Conservation (phyloP, 2,329 filamentous ascomycete species). For the Fusarium marasasianum region DNA sequence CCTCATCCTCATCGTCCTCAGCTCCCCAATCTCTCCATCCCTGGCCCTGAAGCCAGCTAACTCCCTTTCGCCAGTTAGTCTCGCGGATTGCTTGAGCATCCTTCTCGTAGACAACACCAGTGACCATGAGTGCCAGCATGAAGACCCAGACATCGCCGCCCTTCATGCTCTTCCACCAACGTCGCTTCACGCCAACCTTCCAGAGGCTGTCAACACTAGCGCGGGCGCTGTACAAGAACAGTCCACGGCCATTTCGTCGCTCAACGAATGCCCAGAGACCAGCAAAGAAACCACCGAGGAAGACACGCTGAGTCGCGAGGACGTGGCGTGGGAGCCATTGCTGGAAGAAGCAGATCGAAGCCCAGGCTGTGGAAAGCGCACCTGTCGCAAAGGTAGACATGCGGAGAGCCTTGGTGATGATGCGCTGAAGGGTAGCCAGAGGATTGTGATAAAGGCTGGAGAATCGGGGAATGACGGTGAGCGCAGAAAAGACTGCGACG, state of each 20-base stretch:
- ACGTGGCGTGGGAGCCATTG: slow-evolving; percentile 76
- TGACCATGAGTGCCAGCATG: slow-evolving; percentile 78
- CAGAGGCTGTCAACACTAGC: slow-evolving; percentile 84
- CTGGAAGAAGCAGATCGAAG: slow-evolving; percentile 89
- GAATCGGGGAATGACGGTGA: slow-evolving; percentile 73
- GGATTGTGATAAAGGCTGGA: slow-evolving; percentile 75
- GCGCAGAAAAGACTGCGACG: slow-evolving; percentile 75
- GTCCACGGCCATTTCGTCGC: slow-evolving; percentile 67
- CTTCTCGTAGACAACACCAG: slow-evolving; percentile 80
- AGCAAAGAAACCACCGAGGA: slow-evolving; percentile 85
- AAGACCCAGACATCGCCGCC: slow-evolving; percentile 89
- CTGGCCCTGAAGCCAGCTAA: slow-evolving; percentile 79
- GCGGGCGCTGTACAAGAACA: slow-evolving; percentile 82
- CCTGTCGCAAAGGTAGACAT: slow-evolving; percentile 80
- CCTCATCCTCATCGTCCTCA: slow-evolving; percentile 59
- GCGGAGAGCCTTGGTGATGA: slow-evolving; percentile 76
- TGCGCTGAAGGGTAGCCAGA: slow-evolving; percentile 69
- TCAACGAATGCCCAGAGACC: slow-evolving; percentile 88
- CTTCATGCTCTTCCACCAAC: slow-evolving; percentile 85
- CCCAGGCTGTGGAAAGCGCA: slow-evolving; percentile 88
- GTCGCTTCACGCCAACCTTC: slow-evolving; percentile 92
- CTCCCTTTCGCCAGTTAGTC: slow-evolving; percentile 72
- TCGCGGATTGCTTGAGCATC: slow-evolving; percentile 75
- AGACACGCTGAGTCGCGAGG: slow-evolving; percentile 86
- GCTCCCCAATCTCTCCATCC: slow-evolving; percentile 75